Conservation (phyloP, 1,139 yeast genomes). For the Yamadazyma atlantica region DNA sequence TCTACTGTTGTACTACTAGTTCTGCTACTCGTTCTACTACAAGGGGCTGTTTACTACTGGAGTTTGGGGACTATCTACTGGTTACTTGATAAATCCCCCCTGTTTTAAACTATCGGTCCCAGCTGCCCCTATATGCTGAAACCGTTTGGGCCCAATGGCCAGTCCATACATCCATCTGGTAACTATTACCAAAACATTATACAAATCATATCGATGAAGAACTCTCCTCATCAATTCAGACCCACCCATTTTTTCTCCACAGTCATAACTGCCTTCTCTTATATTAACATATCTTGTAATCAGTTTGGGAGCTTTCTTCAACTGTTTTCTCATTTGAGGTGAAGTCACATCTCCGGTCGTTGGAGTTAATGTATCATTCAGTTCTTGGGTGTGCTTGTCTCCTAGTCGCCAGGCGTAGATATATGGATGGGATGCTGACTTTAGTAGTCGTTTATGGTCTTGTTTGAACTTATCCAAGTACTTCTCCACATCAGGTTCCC, state of each 20-base stretch:
- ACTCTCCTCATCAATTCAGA: constrained; percentile 48
- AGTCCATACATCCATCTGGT: constrained; percentile 76
- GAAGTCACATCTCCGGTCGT: no score
- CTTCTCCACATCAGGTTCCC: constrained; percentile 36
- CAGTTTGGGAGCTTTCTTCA: constrained; percentile 1
- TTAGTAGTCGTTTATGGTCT: constrained; percentile 39
- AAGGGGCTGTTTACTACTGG: no score
- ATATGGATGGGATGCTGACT: constrained; percentile 61
- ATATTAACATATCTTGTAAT: constrained; percentile 20
- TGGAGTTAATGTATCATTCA: no score
- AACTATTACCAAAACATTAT: constrained; percentile 59
- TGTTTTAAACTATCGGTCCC: constrained; percentile 43
- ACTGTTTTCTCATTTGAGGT: constrained; percentile 1
- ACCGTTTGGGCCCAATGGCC: constrained; percentile 63
- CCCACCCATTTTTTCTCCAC: constrained; percentile 72
- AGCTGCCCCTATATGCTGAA: constrained; percentile 57
- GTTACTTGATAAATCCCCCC: constrained; percentile 8
- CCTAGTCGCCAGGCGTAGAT: constrained; percentile 70
- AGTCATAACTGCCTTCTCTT: constrained; percentile 58
- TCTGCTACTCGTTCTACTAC: no score
- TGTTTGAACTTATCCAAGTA: constrained; percentile 36
- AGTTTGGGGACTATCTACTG: no score
- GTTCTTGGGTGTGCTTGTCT: neutral
- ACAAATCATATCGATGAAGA: constrained; percentile 44
- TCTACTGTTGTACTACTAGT: no score